Conservation (phyloP, 2,329 filamentous ascomycete genomes). For the Sordariomycetes sp. region DNA sequence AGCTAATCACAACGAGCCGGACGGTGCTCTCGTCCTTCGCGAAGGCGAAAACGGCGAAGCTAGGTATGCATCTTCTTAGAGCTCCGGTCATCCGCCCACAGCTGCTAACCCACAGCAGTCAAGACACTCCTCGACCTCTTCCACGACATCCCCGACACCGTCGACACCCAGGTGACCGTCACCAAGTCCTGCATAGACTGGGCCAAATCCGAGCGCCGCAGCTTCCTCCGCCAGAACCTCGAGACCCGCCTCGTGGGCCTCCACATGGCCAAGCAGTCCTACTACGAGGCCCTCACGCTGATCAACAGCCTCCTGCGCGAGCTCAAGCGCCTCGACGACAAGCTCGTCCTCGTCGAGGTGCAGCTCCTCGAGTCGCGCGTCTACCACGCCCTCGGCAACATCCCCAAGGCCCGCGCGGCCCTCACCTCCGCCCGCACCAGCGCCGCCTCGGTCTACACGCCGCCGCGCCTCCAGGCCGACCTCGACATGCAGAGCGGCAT, state of each 20-base stretch:
- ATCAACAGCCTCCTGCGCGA: constrained; percentile 95
- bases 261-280: constrained; percentile 94
- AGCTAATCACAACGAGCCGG: constrained; percentile 81
- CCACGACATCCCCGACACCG: constrained; percentile 83
- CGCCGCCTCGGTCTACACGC: constrained; percentile 94
- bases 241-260: constrained; percentile 89
- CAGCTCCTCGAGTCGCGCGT: constrained; percentile 94
- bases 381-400: constrained; percentile 95
- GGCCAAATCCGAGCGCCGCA: constrained; percentile 87
- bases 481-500: constrained; percentile 99
- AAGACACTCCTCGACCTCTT: constrained; percentile 95
- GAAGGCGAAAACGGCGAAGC: constrained; percentile 96
- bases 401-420: constrained; percentile 88
- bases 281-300: constrained; percentile 91
- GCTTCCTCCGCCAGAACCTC: constrained; percentile 95
- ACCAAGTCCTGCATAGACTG: constrained; percentile 99
- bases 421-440: constrained; percentile 90
- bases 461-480: constrained; percentile 86
- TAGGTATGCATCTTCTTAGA: constrained; percentile 53
- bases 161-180: constrained; percentile 86
- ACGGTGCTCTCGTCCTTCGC: constrained; percentile 91
- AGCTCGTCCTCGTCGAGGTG: constrained; percentile 93
- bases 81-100: background rate
- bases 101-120: constrained; percentile 43
- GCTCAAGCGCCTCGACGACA: constrained; percentile 96